Evolutionary conservation across 2,329 filamentous ascomycete genomes (phyloP).

Genomic region (Cladorrhinum sp.): DNA sequence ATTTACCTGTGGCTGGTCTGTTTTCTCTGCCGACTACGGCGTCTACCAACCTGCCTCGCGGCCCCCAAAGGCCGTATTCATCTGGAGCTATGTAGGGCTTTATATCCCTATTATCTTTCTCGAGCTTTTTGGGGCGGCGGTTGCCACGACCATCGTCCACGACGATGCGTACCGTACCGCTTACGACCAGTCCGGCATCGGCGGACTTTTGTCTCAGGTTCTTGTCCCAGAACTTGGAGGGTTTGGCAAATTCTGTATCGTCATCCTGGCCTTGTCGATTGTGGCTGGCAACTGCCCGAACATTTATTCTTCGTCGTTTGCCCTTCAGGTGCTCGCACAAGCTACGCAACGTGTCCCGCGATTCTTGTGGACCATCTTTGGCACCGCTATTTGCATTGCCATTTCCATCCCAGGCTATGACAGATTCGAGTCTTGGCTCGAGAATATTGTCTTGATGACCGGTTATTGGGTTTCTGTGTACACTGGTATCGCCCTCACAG

Average conservation of each 20-base stretch:
- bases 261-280: slow-evolving; percentile 63
- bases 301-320: slow-evolving; percentile 67
- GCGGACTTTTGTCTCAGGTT: slow-evolving; percentile 62
- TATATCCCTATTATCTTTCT: slow-evolving; percentile 71
- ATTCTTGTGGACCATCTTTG: slow-evolving; percentile 39
- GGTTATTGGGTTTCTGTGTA: slow-evolving; percentile 77
- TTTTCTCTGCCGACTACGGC: slow-evolving; percentile 74
- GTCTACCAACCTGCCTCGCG: slow-evolving; percentile 69
- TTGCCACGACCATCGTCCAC: slow-evolving; percentile 61
- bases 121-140: slow-evolving; percentile 67
- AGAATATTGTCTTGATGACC: slow-evolving; percentile 40
- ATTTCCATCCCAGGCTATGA: slow-evolving; percentile 32
- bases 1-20: slow-evolving; percentile 70
- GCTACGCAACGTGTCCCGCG: slow-evolving; percentile 61
- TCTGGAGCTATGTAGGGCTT: slow-evolving; percentile 66
- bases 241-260: slow-evolving; percentile 65
- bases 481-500: slow-evolving; percentile 46
- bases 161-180: slow-evolving; percentile 51
- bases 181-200: slow-evolving; percentile 19
- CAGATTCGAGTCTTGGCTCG: slow-evolving; percentile 33
- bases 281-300: slow-evolving; percentile 70
- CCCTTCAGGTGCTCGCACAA: slow-evolving; percentile 61
- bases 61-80: slow-evolving; percentile 61
- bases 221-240: slow-evolving; percentile 60
- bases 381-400: slow-evolving; percentile 17